phyloP scores from a whole-genome alignment of 768 basidiomycete species.

The Amanita inopinata region DNA sequence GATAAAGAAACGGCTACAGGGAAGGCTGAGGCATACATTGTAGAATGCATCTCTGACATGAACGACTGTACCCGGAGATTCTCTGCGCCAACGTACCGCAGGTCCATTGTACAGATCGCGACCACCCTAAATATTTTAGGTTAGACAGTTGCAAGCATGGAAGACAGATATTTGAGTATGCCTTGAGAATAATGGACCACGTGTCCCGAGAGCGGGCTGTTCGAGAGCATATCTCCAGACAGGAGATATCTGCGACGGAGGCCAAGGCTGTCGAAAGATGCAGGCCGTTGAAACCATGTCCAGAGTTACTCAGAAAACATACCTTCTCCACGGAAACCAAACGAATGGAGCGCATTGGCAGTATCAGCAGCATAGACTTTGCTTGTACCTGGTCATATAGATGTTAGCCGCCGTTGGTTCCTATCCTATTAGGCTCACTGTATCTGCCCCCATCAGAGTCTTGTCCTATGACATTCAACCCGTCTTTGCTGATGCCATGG shows the following conservation, averaged over 20 bases:
- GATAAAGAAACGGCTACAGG: conserved; percentile 6
- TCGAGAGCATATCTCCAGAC: conserved; percentile 78
- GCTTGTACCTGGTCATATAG: conserved; percentile 48
- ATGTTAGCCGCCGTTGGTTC: neutral
- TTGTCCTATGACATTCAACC: conserved; percentile 43
- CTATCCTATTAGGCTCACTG: conserved; percentile 35
- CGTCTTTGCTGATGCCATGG: conserved; percentile 55
- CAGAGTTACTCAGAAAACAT: conserved; percentile 2
- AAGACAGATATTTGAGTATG: conserved; percentile 16
- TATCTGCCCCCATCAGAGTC: conserved; percentile 51
- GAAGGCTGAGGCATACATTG: conserved; percentile 43
- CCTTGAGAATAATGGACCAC: conserved; percentile 77
- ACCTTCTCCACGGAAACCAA: conserved; percentile 96
- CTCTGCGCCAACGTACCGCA: conserved; percentile 66
- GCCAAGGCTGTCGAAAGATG: conserved; percentile 51
- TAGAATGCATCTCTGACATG: conserved; percentile 85
- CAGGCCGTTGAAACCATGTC: neutral
- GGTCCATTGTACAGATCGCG: conserved; percentile 60
- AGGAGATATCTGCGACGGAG: conserved; percentile 70
- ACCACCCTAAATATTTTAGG: conserved; percentile 40
- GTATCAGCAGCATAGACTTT: conserved; percentile 50
- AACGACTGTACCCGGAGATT: conserved; percentile 70
- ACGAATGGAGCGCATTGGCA: conserved; percentile 47
- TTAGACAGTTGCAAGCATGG: neutral
- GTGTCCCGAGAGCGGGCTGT: conserved; percentile 50